phyloP scores from a whole-genome alignment of 306 rosid genomes.

The Bauhinia variegata region DNA sequence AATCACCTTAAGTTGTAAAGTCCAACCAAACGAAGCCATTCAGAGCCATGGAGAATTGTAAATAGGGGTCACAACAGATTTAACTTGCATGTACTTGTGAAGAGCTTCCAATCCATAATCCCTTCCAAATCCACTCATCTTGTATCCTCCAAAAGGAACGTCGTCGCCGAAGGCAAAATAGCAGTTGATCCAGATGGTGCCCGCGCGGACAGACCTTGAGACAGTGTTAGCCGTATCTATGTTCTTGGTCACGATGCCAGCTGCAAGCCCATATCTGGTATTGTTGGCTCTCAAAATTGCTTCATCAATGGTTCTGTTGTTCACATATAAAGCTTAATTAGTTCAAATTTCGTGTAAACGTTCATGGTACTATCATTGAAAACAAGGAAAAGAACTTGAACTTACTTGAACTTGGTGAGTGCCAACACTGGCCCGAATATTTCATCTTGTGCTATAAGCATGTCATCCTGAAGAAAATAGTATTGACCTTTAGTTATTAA shows the following conservation, averaged over 20 bases:
- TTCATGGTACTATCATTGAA: background rate
- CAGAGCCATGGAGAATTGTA: slow-evolving; percentile 89
- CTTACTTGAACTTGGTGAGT: slow-evolving; percentile 84
- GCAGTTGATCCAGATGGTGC: slow-evolving; percentile 83
- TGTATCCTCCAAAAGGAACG: slow-evolving; percentile 80
- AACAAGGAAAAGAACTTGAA: background rate
- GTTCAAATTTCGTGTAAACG: slow-evolving; percentile 5
- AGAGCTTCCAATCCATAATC: slow-evolving; percentile 73
- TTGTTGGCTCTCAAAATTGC: slow-evolving; percentile 74
- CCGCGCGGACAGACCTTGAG: slow-evolving; percentile 81
- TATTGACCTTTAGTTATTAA: too few relatives aligned
- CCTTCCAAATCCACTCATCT: slow-evolving; percentile 88
- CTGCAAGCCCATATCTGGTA: slow-evolving; percentile 78
- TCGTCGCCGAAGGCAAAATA: slow-evolving; percentile 67
- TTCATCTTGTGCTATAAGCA: slow-evolving; percentile 72
- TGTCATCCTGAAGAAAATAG: slow-evolving; percentile 59
- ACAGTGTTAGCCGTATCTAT: slow-evolving; percentile 76
- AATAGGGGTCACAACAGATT: slow-evolving; percentile 82
- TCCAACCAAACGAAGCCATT: background rate
- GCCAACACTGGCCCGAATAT: slow-evolving; percentile 88
- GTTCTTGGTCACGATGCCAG: slow-evolving; percentile 76
- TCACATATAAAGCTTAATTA: background rate
- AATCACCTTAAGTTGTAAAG: background rate
- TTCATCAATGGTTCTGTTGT: slow-evolving; percentile 69
- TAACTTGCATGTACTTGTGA: slow-evolving; percentile 68